phyloP scores from a whole-genome alignment of 2,329 filamentous ascomycete species.

The Aspergillus ochraceus region DNA sequence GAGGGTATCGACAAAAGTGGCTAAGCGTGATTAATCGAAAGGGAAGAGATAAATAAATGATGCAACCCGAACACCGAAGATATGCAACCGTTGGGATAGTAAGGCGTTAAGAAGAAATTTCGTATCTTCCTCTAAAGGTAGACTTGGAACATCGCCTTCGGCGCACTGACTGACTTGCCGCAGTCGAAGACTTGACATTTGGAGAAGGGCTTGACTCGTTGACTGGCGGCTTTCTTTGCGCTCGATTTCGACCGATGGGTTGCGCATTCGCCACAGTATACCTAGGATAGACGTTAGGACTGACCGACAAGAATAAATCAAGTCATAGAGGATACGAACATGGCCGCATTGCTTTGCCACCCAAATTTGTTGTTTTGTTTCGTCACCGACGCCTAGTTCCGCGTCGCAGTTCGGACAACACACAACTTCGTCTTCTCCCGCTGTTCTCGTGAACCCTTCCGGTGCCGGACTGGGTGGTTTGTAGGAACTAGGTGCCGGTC shows the following conservation, averaged over 20 bases:
- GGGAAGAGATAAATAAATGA: neutral
- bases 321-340: slow-evolving; percentile 54
- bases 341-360: slow-evolving; percentile 88
- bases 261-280: slow-evolving; percentile 51
- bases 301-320: neutral
- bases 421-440: slow-evolving; percentile 68
- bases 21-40: neutral
- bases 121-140: slow-evolving; percentile 39
- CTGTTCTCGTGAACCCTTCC: slow-evolving; percentile 78
- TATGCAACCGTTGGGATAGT: slow-evolving; percentile 5
- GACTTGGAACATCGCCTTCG: slow-evolving; percentile 47
- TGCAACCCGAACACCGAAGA: slow-evolving; percentile 2
- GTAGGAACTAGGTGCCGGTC: slow-evolving; percentile 43
- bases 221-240: slow-evolving; percentile 30
- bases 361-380: slow-evolving; percentile 83
- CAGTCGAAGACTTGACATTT: slow-evolving; percentile 47
- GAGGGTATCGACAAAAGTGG: slow-evolving; percentile 21
- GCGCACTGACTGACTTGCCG: slow-evolving; percentile 38
- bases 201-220: slow-evolving; percentile 41
- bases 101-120: slow-evolving; percentile 5
- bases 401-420: slow-evolving; percentile 85
- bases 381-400: slow-evolving; percentile 74
- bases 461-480: slow-evolving; percentile 64
- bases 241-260: slow-evolving; percentile 39
- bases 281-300: slow-evolving; percentile 30